Percentiles rank a stretch among this genome's conserved stretches.
Conservation (phyloP, 2,329 filamentous ascomycete species). For the Trichoderma sp. region DNA sequence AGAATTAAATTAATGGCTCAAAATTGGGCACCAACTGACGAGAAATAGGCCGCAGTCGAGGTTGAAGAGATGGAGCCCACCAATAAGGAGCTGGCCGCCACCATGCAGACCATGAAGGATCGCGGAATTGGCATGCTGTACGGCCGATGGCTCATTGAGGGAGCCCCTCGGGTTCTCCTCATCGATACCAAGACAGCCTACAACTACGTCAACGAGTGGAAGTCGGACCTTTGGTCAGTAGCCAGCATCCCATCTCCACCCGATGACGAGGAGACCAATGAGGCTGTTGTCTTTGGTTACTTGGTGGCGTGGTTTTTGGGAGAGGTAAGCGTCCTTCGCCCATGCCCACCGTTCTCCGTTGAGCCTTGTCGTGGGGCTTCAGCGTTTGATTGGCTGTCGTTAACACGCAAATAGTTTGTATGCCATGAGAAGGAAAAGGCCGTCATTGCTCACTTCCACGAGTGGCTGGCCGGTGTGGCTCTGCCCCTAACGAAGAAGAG, state of each 20-base stretch:
- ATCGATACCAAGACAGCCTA: conserved; percentile 96
- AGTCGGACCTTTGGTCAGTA: conserved; percentile 89
- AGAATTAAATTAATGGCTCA: conserved; percentile 28
- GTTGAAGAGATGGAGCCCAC: conserved; percentile 90
- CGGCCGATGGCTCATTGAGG: conserved; percentile 96
- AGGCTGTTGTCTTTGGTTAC: conserved; percentile 96
- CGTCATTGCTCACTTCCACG: conserved; percentile 97
- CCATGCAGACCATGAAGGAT: conserved; percentile 90
- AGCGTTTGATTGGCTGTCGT: conserved; percentile 2
- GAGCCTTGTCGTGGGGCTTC: background rate
- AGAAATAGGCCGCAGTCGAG: conserved; percentile 82
- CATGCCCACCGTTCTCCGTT: background rate
- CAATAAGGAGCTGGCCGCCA: conserved; percentile 74
- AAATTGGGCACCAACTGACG: conserved; percentile 24
- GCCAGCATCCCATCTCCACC: conserved; percentile 93
- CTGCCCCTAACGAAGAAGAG: conserved; percentile 90
- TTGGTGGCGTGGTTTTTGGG: conserved; percentile 97
- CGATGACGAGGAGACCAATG: conserved; percentile 92
- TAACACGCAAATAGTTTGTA: conserved; percentile 67
- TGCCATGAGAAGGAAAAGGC: conserved; percentile 89
- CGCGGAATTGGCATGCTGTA: conserved; percentile 89
- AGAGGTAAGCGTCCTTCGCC: conserved; percentile 66
- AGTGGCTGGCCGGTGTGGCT: conserved; percentile 95
- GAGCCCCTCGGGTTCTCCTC: conserved; percentile 87
- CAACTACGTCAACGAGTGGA: conserved; percentile 92